A percentile compares a stretch with the other conserved stretches of the same genome.
Conservation (phyloP, 129 eudicot species). For the Helichrysum umbraculigerum region DNA sequence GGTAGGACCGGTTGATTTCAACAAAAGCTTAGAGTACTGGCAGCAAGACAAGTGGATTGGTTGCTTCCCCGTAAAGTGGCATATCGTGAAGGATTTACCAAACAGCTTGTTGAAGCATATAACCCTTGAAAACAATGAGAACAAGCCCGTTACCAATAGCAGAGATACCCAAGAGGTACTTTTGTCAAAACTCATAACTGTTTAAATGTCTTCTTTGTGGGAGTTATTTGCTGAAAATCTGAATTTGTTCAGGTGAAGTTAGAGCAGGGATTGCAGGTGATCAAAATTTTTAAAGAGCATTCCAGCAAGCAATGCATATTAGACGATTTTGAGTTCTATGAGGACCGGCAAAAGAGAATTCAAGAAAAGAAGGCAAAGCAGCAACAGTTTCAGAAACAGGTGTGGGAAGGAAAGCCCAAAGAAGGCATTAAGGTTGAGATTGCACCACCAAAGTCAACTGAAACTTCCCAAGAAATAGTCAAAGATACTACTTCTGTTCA, state of each 20-base stretch:
- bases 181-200: neutral
- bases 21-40: constrained; percentile 84
- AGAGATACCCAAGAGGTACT: constrained; percentile 88
- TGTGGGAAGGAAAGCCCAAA: constrained; percentile 63
- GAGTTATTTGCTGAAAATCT: neutral
- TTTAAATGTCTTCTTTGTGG: neutral
- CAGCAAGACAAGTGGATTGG: constrained; percentile 96
- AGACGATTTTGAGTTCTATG: constrained; percentile 85
- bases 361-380: constrained; percentile 82
- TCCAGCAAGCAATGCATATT: constrained; percentile 65
- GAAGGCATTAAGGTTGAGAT: constrained; percentile 37
- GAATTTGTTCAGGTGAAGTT: constrained; percentile 52
- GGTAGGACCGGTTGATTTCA: constrained; percentile 74
- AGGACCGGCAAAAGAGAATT: constrained; percentile 63
- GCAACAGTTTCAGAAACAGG: constrained; percentile 70
- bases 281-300: constrained; percentile 70
- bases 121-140: constrained; percentile 79
- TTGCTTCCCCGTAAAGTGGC: constrained; percentile 93
- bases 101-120: constrained; percentile 80
- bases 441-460: constrained; percentile 34
- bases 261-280: constrained; percentile 69
- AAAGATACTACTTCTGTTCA: constrained; percentile 34
- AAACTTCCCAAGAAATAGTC: constrained; percentile 27
- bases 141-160: constrained; percentile 86
- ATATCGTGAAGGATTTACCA: constrained; percentile 85